Evolutionary conservation across 306 rosid species (phyloP).

Genomic region (Glycyrrhiza uralensis): DNA sequence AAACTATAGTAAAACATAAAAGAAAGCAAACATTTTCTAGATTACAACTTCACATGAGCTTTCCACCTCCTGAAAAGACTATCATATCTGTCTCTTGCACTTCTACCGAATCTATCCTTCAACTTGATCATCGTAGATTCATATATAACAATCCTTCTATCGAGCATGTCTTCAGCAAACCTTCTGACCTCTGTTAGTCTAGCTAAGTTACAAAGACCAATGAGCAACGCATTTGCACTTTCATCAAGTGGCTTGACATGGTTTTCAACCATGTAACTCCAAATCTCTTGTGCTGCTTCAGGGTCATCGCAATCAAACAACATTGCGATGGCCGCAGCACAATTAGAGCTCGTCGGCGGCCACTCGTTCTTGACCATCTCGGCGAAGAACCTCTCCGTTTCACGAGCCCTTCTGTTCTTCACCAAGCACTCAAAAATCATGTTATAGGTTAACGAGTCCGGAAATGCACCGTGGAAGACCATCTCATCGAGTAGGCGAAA

Average conservation of each 20-base stretch:
- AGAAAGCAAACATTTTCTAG: background rate
- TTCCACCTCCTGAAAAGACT: conserved; percentile 54
- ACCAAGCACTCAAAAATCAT: conserved; percentile 66
- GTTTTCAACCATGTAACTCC: conserved; percentile 59
- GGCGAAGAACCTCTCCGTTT: conserved; percentile 43
- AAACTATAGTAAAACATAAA: background rate
- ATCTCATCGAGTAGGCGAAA: conserved; percentile 57
- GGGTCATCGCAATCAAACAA: conserved; percentile 63
- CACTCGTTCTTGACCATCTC: conserved; percentile 81
- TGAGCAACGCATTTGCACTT: conserved; percentile 61
- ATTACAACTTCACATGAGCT: conserved; percentile 20
- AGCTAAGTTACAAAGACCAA: conserved; percentile 53
- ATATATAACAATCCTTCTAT: conserved; percentile 42
- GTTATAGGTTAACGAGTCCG: conserved; percentile 60
- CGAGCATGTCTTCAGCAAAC: conserved; percentile 47
- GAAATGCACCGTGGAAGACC: conserved; percentile 60
- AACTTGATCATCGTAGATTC: conserved; percentile 56
- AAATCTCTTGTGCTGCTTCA: conserved; percentile 57
- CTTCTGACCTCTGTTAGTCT: conserved; percentile 55
- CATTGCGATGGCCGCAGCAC: conserved; percentile 54
- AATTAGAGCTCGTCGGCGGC: conserved; percentile 45
- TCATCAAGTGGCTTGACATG: conserved; percentile 44
- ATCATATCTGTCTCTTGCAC: conserved; percentile 55
- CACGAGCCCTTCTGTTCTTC: conserved; percentile 45
- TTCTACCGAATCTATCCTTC: conserved; percentile 56